Conservation (phyloP, 1,139 yeast genomes). For the Taphrina communis region DNA sequence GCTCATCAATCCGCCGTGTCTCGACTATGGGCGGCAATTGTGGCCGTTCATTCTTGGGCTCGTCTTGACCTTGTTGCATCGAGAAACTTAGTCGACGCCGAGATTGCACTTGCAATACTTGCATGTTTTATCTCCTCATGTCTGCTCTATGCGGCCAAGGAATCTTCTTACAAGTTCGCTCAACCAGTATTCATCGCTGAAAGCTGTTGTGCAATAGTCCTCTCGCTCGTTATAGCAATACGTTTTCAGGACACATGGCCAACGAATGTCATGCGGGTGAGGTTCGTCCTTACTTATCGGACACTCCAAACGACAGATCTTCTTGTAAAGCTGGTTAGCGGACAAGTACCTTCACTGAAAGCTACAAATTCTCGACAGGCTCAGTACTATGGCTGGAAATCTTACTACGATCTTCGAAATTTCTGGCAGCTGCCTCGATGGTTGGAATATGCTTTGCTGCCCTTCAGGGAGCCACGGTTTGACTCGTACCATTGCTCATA, state of each 20-base stretch:
- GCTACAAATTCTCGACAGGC: neutral
- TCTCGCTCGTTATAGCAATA: neutral
- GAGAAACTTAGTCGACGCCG: neutral
- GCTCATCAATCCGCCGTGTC: no score
- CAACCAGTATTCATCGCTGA: neutral
- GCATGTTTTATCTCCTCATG: neutral
- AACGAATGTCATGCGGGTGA: constrained; percentile 14
- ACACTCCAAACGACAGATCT: constrained; percentile 6
- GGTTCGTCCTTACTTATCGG: constrained; percentile 13
- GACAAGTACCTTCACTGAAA: neutral
- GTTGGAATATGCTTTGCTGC: constrained; percentile 12
- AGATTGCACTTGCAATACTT: neutral
- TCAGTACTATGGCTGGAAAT: neutral
- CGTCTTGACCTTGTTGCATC: neutral
- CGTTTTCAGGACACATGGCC: constrained; percentile 1
- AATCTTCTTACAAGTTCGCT: neutral
- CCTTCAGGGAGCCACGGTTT: constrained; percentile 12
- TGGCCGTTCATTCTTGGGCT: neutral
- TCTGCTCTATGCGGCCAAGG: constrained; percentile 7
- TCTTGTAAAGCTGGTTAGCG: neutral
- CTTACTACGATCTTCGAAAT: neutral
- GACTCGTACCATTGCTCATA: constrained; percentile 6
- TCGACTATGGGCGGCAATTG: no score
- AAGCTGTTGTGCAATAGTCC: neutral
- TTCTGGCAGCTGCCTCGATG: constrained; percentile 4